Conservation (phyloP, 208 protist species). For the Wallacemonas sp. region DNA sequence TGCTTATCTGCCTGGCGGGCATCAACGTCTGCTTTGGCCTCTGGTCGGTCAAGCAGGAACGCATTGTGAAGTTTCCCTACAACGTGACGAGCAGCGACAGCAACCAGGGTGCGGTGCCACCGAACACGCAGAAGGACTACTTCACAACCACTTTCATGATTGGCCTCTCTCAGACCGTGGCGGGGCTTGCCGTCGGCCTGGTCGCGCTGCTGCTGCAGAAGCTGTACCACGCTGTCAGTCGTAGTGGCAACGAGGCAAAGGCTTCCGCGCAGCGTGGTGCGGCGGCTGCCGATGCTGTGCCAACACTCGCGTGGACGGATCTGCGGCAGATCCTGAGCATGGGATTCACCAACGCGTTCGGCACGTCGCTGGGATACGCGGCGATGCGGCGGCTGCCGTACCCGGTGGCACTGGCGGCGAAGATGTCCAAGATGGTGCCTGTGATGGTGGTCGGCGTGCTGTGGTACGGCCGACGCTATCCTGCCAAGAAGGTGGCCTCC, state of each 20-base stretch:
- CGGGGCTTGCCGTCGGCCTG: slow-evolving; percentile 24
- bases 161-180: slow-evolving; percentile 26
- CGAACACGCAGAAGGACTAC: not conserved
- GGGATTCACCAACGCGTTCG: slow-evolving; percentile 79
- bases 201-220: slow-evolving; percentile 15
- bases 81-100: no score
- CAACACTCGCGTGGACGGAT: slow-evolving; percentile 11
- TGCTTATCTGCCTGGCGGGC: slow-evolving; percentile 61
- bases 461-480: slow-evolving; percentile 71
- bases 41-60: slow-evolving; percentile 88
- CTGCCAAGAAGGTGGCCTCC: slow-evolving; percentile 45
- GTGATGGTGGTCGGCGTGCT: slow-evolving; percentile 78
- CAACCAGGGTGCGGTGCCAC: not conserved
- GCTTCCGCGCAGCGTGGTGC: no score
- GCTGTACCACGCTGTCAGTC: no score
- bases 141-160: slow-evolving; percentile 32
- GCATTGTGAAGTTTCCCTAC: slow-evolving; percentile 75
- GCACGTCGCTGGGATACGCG: slow-evolving; percentile 60
- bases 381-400: slow-evolving; percentile 82
- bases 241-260: no score
- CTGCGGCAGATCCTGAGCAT: slow-evolving; percentile 39
- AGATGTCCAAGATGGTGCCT: slow-evolving; percentile 90
- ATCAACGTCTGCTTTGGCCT: slow-evolving; percentile 84
- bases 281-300: not conserved
- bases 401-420: slow-evolving; percentile 74